A percentile compares a stretch with the other conserved stretches of the same genome.
Conservation (phyloP, 1,284 basidiomycete species). For the Heterobasidion annosum region DNA sequence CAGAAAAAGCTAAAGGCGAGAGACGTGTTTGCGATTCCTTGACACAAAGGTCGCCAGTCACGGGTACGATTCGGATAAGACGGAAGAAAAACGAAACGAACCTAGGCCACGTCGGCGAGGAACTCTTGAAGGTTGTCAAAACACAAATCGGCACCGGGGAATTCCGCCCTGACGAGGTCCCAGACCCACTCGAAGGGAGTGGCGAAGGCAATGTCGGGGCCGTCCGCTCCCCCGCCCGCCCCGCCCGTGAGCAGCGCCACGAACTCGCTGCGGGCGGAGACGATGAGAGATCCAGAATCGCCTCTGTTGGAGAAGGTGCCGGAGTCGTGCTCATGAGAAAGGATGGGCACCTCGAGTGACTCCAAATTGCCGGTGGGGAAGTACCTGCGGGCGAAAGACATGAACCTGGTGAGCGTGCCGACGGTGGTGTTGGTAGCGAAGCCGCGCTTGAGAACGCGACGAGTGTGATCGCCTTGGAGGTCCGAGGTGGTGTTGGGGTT, state of each 20-base stretch:
- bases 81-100: not conserved
- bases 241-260: constrained; percentile 23
- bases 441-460: constrained; percentile 25
- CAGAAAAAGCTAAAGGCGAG: not conserved
- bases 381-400: constrained; percentile 23
- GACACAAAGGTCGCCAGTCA: not conserved
- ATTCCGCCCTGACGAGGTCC: constrained; percentile 16
- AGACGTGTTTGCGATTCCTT: not conserved
- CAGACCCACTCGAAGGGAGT: constrained; percentile 24
- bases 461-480: constrained; percentile 15
- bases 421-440: constrained; percentile 22
- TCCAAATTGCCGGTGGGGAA: constrained; percentile 14
- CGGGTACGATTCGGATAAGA: not conserved
- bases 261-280: constrained; percentile 15
- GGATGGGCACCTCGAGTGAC: constrained; percentile 21
- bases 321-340: constrained; percentile 16
- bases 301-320: constrained; percentile 24
- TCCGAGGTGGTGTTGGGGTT: constrained; percentile 16
- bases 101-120: not conserved
- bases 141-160: constrained; percentile 18
- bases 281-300: constrained; percentile 26
- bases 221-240: constrained; percentile 4
- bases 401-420: constrained; percentile 20
- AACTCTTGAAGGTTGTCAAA: constrained; percentile 8
- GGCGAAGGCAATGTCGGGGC: constrained; percentile 21